Conservation (phyloP, 208 protist genomes). For the Balamuthia mandrillaris region DNA sequence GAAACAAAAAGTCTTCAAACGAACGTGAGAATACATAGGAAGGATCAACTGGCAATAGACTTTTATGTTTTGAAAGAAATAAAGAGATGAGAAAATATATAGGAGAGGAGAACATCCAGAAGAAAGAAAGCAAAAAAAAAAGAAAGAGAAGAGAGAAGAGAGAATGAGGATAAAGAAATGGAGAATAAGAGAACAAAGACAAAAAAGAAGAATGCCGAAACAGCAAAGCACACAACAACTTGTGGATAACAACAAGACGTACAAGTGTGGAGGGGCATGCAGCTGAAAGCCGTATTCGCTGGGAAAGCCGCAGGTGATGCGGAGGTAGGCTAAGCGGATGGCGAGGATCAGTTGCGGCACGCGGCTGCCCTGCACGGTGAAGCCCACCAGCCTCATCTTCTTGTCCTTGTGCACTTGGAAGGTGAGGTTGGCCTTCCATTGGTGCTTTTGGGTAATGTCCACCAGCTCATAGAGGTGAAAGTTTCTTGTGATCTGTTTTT, state of each 20-base stretch:
- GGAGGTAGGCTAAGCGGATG: neutral
- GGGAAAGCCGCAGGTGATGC: neutral
- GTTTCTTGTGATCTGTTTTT: neutral
- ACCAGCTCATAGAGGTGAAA: neutral
- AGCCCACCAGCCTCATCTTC: neutral
- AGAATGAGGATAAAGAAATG: too few relatives aligned
- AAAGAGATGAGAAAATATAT: neutral
- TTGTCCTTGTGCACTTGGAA: neutral
- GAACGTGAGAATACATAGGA: neutral
- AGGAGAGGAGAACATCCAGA: too few relatives aligned
- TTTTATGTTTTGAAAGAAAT: neutral
- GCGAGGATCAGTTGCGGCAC: neutral
- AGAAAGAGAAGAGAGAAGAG: too few relatives aligned
- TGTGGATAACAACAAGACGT: neutral
- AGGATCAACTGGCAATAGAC: neutral
- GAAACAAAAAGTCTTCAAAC: neutral
- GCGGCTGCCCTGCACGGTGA: neutral
- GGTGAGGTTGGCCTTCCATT: neutral
- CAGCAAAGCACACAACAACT: too few relatives aligned
- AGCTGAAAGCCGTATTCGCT: neutral
- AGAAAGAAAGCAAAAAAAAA: too few relatives aligned
- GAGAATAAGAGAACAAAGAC: neutral
- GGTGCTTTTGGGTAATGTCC: neutral
- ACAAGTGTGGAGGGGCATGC: neutral
- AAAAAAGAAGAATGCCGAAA: neutral